Conservation (phyloP, 306 rosid genomes). For the Cucumis sativus region DNA sequence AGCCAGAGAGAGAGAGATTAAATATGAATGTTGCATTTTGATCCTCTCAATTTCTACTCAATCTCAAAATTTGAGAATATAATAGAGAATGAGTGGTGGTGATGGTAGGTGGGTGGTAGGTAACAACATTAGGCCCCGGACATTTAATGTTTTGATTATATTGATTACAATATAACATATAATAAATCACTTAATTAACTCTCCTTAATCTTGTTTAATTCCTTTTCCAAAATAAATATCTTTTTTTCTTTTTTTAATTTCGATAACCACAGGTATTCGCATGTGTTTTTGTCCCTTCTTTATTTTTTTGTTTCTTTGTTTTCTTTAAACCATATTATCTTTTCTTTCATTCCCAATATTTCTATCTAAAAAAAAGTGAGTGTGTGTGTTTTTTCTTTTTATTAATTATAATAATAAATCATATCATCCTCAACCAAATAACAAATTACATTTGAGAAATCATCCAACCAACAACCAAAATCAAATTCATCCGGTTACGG, state of each 20-base stretch:
- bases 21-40: background rate
- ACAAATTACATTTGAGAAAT: too few species aligned
- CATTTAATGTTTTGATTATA: background rate
- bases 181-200: background rate
- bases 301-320: too few species aligned
- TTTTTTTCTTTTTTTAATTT: background rate
- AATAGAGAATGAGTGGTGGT: background rate
- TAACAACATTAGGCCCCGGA: background rate
- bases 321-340: too few species aligned
- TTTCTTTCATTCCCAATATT: too few species aligned
- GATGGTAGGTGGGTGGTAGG: background rate
- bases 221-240: background rate
- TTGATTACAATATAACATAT: background rate
- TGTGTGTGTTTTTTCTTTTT: too few species aligned
- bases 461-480: too few species aligned
- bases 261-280: background rate
- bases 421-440: too few species aligned
- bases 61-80: background rate
- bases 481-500: too few species aligned
- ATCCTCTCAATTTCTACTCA: background rate
- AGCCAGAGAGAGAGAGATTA: background rate
- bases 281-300: background rate
- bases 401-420: too few species aligned
- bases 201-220: background rate
- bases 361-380: too few species aligned